Conservation (phyloP, 805 yeast genomes). For the Tetrapisispora iriomotensis region DNA sequence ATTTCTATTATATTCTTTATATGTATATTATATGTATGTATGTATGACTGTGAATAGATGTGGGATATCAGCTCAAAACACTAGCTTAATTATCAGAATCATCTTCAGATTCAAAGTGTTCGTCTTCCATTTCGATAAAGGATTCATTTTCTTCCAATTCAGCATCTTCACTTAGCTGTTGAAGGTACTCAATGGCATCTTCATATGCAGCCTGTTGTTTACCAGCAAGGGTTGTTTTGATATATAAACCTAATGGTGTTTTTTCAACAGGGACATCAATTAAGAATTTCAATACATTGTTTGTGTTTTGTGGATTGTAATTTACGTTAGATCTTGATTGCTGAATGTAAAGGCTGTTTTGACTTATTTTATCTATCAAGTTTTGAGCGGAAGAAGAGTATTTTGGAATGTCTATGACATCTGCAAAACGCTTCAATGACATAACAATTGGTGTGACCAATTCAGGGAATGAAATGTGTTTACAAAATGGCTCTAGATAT, state of each 20-base stretch:
- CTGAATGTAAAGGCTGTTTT: constrained; percentile 57
- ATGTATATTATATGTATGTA: too few relatives aligned
- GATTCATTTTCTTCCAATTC: neutral
- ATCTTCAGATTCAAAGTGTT: neutral
- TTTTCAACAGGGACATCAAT: constrained; percentile 66
- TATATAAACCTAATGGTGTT: constrained; percentile 82
- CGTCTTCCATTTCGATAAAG: neutral
- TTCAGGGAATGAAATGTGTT: constrained; percentile 93
- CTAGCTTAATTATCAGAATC: neutral
- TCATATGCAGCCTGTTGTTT: neutral
- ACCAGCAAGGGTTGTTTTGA: neutral
- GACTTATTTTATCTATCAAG: constrained; percentile 65
- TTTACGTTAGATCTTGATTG: constrained; percentile 63
- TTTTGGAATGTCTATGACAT: constrained; percentile 45
- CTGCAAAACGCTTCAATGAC: constrained; percentile 66
- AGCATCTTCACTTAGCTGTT: too few relatives aligned
- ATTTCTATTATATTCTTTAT: too few relatives aligned
- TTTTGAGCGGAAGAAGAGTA: constrained; percentile 67
- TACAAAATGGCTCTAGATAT: constrained; percentile 70
- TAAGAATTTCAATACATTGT: constrained; percentile 64
- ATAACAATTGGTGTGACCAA: constrained; percentile 75
- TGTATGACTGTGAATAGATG: too few relatives aligned
- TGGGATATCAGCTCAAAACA: too few relatives aligned
- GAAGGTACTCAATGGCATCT: neutral
- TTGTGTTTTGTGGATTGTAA: constrained; percentile 75